phyloP scores from a whole-genome alignment of 1,284 basidiomycete species.

The Boletus smithii region DNA sequence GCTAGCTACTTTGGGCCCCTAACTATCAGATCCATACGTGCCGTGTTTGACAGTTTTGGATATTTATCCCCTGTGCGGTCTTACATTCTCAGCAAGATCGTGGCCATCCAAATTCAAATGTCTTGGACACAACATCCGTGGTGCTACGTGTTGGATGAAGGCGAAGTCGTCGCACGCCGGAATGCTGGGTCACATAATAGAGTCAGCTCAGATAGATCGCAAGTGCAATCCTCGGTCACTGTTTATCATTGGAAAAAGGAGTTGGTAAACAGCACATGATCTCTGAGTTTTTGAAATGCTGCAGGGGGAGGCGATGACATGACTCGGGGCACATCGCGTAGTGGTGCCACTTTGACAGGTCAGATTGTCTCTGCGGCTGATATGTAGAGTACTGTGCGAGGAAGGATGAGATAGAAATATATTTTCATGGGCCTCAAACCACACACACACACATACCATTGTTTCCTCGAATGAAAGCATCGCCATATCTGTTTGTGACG shows the following conservation, averaged over 20 bases:
- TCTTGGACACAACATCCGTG: background rate
- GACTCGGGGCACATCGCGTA: background rate
- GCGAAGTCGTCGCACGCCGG: background rate
- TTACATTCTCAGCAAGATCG: background rate
- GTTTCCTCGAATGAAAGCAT: constrained; percentile 95
- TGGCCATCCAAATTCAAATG: background rate
- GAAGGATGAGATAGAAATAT: background rate
- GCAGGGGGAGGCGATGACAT: no score
- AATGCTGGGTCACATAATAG: background rate
- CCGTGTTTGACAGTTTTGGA: background rate
- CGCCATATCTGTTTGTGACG: constrained; percentile 87
- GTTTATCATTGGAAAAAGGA: background rate
- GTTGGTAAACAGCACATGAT: background rate
- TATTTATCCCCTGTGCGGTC: background rate
- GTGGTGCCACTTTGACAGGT: constrained; percentile 3
- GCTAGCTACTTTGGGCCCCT: background rate
- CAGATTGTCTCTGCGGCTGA: constrained; percentile 42
- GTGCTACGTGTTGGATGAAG: background rate
- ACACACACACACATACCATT: constrained; percentile 73
- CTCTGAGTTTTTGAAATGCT: constrained; percentile 4
- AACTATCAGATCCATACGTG: background rate
- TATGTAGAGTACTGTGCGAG: constrained; percentile 41
- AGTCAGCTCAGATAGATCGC: background rate
- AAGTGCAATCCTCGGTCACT: background rate
- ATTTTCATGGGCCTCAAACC: background rate